Conservation (phyloP, 371 early-diverging fungal species). For the Zychaea mexicana region DNA sequence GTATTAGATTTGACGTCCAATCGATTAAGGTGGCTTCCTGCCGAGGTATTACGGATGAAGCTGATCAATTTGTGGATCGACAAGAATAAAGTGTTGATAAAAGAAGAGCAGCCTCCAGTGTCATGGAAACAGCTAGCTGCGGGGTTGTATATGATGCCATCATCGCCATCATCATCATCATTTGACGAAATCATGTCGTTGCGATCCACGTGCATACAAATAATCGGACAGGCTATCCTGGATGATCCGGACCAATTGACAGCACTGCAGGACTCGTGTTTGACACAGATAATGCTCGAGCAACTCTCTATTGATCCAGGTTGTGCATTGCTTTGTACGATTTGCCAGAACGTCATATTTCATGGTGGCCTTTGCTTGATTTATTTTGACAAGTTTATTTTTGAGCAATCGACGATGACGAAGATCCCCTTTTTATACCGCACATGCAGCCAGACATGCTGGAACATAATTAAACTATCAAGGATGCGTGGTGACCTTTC, state of each 20-base stretch:
- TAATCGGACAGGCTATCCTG: neutral
- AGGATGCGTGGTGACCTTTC: no score
- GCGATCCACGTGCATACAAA: constrained; percentile 11
- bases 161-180: neutral
- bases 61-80: constrained; percentile 40
- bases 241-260: neutral
- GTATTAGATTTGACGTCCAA: constrained; percentile 66
- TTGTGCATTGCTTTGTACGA: constrained; percentile 8
- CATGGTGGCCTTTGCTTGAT: constrained; percentile 14
- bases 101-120: no score
- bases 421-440: constrained; percentile 8
- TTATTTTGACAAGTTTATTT: neutral
- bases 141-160: neutral
- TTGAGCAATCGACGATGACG: neutral
- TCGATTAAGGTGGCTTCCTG: constrained; percentile 49
- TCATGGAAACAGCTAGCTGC: neutral
- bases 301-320: constrained; percentile 7
- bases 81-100: constrained; percentile 31
- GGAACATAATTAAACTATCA: constrained; percentile 5
- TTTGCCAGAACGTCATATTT: constrained; percentile 12
- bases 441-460: constrained; percentile 19
- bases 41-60: constrained; percentile 29
- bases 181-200: constrained; percentile 4
- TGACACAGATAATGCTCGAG: constrained; percentile 7
- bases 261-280: neutral